Percentiles rank a stretch among this genome's conserved stretches.
Evolutionary conservation across 2,329 filamentous ascomycete species (phyloP).

Genomic region (Apiospora pterosperma): DNA sequence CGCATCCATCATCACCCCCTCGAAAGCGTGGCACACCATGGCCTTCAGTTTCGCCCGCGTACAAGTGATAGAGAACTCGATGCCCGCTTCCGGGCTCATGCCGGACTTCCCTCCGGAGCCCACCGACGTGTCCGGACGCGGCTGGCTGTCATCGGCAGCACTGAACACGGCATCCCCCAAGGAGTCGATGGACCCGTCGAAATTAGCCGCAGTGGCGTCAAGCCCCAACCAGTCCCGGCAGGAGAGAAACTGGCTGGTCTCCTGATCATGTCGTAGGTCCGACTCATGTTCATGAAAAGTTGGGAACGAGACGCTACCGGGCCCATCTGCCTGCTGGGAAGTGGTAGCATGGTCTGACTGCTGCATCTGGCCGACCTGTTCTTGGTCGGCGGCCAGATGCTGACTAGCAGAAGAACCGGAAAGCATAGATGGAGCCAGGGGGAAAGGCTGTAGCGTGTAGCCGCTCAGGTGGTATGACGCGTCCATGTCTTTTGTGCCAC

Average conservation of each 20-base stretch:
- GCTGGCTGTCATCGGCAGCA: not conserved
- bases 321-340: too few species aligned
- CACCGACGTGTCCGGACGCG: not conserved
- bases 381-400: too few species aligned
- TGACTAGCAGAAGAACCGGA: too few species aligned
- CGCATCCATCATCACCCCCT: not conserved
- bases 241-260: not conserved
- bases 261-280: not conserved
- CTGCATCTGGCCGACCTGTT: too few species aligned
- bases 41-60: not conserved
- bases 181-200: not conserved
- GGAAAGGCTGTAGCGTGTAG: too few species aligned
- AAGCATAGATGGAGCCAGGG: too few species aligned
- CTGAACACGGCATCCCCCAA: not conserved
- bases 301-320: too few species aligned
- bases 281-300: too few species aligned
- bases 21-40: not conserved
- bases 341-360: too few species aligned
- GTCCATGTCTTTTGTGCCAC: too few species aligned
- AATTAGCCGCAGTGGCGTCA: not conserved
- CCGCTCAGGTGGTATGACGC: too few species aligned
- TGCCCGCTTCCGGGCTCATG: not conserved
- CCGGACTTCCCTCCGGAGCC: not conserved
- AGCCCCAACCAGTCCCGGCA: not conserved
- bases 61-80: not conserved